phyloP scores from a whole-genome alignment of 768 basidiomycete species.

The Boletellus ananas region DNA sequence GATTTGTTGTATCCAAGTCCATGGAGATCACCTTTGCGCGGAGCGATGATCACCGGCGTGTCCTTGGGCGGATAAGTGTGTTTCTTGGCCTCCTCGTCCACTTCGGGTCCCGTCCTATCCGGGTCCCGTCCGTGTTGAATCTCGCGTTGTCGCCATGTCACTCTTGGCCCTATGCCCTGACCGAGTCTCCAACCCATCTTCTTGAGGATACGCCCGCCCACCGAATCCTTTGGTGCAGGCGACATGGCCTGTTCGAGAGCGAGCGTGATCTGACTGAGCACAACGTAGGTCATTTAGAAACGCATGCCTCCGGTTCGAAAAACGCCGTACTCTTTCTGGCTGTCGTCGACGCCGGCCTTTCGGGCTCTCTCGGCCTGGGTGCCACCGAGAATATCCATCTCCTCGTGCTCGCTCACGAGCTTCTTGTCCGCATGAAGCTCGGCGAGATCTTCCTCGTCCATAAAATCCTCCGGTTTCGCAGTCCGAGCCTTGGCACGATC shows the following conservation, averaged over 20 bases:
- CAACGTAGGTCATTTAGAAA: not conserved
- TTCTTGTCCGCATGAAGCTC: slow-evolving; percentile 71
- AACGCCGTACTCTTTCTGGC: slow-evolving; percentile 33
- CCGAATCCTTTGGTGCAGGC: slow-evolving; percentile 72
- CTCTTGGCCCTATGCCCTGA: slow-evolving; percentile 89
- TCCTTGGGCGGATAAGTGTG: slow-evolving; percentile 87
- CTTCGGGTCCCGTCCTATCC: slow-evolving; percentile 40
- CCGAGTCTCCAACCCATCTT: slow-evolving; percentile 96
- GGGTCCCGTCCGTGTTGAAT: slow-evolving; percentile 58
- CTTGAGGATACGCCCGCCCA: slow-evolving; percentile 80
- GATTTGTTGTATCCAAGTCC: slow-evolving; percentile 81
- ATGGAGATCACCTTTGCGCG: slow-evolving; percentile 70
- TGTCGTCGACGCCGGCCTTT: slow-evolving; percentile 36
- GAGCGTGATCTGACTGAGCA: slow-evolving; percentile 54
- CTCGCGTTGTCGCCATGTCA: slow-evolving; percentile 71
- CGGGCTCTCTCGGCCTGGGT: slow-evolving; percentile 44
- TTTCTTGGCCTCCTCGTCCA: slow-evolving; percentile 79
- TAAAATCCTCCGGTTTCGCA: slow-evolving; percentile 85
- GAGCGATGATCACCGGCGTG: slow-evolving; percentile 55
- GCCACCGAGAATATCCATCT: slow-evolving; percentile 65
- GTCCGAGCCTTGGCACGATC: slow-evolving; percentile 62
- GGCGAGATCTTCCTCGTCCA: slow-evolving; percentile 97
- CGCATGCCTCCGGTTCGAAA: not conserved
- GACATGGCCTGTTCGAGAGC: slow-evolving; percentile 65
- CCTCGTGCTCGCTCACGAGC: slow-evolving; percentile 75